Evolutionary conservation across 2,329 filamentous ascomycete species (phyloP), one percentile per base, ranked within the genome.

Genomic region (Aspergillus sp.): DNA sequence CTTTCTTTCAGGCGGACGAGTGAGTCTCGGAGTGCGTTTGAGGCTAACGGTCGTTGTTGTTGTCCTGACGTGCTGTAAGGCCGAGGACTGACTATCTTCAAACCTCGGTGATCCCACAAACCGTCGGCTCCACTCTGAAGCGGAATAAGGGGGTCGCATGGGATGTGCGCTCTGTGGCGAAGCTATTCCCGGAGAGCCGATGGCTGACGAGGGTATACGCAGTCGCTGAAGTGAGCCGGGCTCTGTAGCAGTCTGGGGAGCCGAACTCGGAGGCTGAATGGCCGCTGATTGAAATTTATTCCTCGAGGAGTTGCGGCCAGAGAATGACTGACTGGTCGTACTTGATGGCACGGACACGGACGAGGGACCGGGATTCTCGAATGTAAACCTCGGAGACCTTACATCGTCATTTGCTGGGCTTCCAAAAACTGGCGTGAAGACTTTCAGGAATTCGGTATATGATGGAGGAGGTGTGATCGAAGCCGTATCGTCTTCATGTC

Each of bases 361-460:
- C 2, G 54, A 51, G 16, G 47, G 47, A 20, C 46, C 44, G 15
- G 46, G 46, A 15, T 41, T 48, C 16, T 57, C 50, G 8, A 46
- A 42, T 22, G 47, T 49, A 26, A 51, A 53, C 30, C 68, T 68
- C 28, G 59, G 53, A 42, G 74, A 72, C 47, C 69, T 70, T 36
- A 64, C 65, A 30, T 66, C 64, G 24, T 78, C 72, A 29, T 72
- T 67, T 20, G 74, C 62, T 7, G 82, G 82, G 42, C 80, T 86
- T 52, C 78, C 74, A 35, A 86, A 68, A n/a, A 80, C 67, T 1
- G 74, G 73, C 8, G 73, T 80, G 63, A 91, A 78, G 37, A 80
- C 78, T 63, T 86, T 88, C 41, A 96, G 76, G 53, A 95, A 95
- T 52, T 95, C 86, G 47, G 84, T 80, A 57, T 95, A 96, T 36